phyloP scores from a whole-genome alignment of 192 early-diverging fungal species.

The Entophlyctis helioformis region DNA sequence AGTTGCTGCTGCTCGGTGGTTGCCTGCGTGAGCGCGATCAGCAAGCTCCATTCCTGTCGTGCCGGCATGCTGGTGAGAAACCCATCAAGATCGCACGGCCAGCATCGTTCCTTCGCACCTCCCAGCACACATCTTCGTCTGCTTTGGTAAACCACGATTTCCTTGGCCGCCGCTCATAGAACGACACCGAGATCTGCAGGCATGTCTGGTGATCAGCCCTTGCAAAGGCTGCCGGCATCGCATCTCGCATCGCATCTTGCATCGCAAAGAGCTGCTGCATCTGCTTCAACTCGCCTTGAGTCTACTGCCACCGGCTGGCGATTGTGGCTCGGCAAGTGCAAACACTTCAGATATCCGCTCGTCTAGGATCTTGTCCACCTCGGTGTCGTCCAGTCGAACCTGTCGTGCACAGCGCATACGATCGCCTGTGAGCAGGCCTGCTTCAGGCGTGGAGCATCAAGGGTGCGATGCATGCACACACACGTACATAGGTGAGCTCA shows the following conservation, averaged over 20 bases:
- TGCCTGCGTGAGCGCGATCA: constrained; percentile 8
- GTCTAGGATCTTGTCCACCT: constrained; percentile 21
- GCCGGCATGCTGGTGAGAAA: too few relatives aligned
- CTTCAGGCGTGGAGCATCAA: background rate
- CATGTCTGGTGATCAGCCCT: too few relatives aligned
- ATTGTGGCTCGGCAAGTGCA: constrained; percentile 12
- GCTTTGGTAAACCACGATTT: constrained; percentile 27
- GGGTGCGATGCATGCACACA: background rate
- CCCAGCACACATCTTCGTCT: constrained; percentile 22
- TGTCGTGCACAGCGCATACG: background rate
- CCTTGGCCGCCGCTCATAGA: constrained; percentile 19
- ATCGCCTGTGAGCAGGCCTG: background rate
- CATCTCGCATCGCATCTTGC: background rate
- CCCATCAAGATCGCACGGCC: too few relatives aligned
- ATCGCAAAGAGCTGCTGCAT: background rate
- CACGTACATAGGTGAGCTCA: constrained; percentile 22
- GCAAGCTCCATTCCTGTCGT: constrained; percentile 28
- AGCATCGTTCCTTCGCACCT: too few relatives aligned
- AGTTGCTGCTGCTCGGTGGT: constrained; percentile 25
- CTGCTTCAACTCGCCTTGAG: background rate
- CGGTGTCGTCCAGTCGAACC: constrained; percentile 18
- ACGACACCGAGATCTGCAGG: constrained; percentile 18
- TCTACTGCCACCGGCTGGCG: constrained; percentile 3
- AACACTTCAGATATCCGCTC: constrained; percentile 14
- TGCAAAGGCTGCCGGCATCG: background rate